Conservation (phyloP, 129 eudicot genomes). For the Deinandra increscens region DNA sequence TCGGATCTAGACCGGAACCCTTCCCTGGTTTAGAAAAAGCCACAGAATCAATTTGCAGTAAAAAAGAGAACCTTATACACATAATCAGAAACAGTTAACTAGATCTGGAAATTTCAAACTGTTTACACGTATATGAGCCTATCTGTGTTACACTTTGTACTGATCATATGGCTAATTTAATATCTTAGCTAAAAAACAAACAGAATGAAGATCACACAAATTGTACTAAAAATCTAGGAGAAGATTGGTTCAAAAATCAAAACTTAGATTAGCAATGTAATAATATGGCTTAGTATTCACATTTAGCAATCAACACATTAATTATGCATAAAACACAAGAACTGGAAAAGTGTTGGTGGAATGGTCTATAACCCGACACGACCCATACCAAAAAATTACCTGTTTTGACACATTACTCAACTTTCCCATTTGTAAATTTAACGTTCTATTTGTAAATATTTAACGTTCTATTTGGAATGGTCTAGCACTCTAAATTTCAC, state of each 20-base stretch:
- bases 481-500: neutral
- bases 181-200: neutral
- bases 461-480: neutral
- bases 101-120: neutral
- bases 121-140: neutral
- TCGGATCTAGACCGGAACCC: constrained; percentile 86
- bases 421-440: neutral
- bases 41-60: constrained; percentile 14
- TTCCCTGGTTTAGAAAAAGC: constrained; percentile 55
- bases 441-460: neutral
- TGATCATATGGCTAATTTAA: neutral
- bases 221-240: neutral
- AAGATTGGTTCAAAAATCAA: neutral
- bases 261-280: neutral
- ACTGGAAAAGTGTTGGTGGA: neutral
- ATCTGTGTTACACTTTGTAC: neutral
- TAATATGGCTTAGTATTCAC: neutral
- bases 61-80: neutral
- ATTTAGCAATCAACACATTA: neutral
- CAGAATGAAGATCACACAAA: neutral
- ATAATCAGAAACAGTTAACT: constrained; percentile 1
- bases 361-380: neutral
- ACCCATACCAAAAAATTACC: neutral
- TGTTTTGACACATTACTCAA: neutral
- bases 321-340: neutral